A percentile compares a stretch with the other conserved stretches of the same genome.
phyloP scores from a whole-genome alignment of 345 rosid species.

The Syzygium aqueum region DNA sequence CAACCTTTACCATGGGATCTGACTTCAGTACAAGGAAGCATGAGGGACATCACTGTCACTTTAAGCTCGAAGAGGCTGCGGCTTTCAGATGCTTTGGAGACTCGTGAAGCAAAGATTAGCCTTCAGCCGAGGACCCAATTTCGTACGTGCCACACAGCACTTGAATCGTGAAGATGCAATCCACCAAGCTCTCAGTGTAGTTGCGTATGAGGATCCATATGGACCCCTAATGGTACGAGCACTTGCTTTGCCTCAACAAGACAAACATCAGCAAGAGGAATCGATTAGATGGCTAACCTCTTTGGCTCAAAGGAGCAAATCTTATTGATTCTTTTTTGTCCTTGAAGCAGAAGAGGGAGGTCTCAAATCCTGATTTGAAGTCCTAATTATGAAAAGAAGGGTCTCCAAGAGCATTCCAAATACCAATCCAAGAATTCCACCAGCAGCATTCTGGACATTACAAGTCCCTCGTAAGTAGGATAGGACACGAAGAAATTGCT shows the following conservation, averaged over 20 bases:
- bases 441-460: slow-evolving; percentile 69
- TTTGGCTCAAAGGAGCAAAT: neutral
- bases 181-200: neutral
- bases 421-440: slow-evolving; percentile 91
- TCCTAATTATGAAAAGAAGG: slow-evolving; percentile 72
- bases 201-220: neutral
- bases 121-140: neutral
- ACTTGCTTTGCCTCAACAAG: neutral
- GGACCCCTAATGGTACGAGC: neutral
- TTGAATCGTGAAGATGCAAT: neutral
- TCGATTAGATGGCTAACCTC: neutral
- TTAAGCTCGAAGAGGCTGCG: neutral
- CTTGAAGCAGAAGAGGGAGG: slow-evolving; percentile 28
- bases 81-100: neutral
- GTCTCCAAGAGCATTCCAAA: slow-evolving; percentile 87
- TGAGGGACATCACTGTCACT: neutral
- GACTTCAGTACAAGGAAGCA: neutral
- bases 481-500: neutral
- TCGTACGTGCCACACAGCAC: neutral
- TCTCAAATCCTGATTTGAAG: slow-evolving; percentile 37
- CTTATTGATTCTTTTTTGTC: slow-evolving; percentile 65
- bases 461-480: neutral
- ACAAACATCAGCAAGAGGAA: neutral
- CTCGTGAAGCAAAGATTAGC: neutral
- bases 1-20: neutral